phyloP scores from a whole-genome alignment of 2,329 filamentous ascomycete species.

The Graphilbum ipis-grandicollis region DNA sequence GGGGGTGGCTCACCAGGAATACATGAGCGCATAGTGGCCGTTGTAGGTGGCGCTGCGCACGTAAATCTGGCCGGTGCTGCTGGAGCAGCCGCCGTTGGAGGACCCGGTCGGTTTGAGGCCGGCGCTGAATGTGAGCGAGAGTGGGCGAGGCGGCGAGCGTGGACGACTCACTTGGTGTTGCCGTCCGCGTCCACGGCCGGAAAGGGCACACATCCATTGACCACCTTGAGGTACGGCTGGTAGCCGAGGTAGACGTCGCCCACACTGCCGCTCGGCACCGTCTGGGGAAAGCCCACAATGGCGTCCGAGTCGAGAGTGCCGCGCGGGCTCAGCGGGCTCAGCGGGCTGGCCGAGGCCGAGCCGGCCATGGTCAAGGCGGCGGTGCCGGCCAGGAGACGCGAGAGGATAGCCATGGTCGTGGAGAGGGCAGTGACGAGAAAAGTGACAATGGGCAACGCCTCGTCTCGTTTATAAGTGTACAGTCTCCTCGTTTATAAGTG shows the following conservation, averaged over 20 bases:
- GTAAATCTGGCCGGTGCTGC: constrained; percentile 20
- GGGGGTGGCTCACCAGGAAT: constrained; percentile 20
- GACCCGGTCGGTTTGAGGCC: constrained; percentile 17
- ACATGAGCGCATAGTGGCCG: constrained; percentile 20
- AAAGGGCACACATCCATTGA: constrained; percentile 44
- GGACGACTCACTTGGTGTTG: constrained; percentile 30
- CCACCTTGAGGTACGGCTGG: constrained; percentile 35
- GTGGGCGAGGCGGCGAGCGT: too few relatives aligned
- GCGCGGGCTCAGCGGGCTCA: constrained; percentile 9
- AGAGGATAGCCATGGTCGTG: constrained; percentile 2
- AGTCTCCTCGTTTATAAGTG: too few relatives aligned
- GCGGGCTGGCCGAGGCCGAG: constrained; percentile 1
- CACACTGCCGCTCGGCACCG: constrained; percentile 26
- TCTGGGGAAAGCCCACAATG: constrained; percentile 34
- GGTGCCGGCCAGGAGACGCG: constrained; percentile 3
- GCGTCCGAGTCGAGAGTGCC: constrained; percentile 13
- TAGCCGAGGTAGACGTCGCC: constrained; percentile 35
- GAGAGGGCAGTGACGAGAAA: too few relatives aligned
- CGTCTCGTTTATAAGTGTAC: too few relatives aligned
- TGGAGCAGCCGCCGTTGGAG: constrained; percentile 15
- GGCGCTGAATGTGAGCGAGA: too few relatives aligned
- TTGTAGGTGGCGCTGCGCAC: constrained; percentile 14
- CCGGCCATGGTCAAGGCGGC: constrained; percentile 1
- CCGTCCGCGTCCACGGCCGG: constrained; percentile 40
- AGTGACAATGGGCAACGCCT: too few relatives aligned